Base-by-base conservation (phyloP, 108 stramenopile species). In the Cyclotella distinguenda region DNA sequence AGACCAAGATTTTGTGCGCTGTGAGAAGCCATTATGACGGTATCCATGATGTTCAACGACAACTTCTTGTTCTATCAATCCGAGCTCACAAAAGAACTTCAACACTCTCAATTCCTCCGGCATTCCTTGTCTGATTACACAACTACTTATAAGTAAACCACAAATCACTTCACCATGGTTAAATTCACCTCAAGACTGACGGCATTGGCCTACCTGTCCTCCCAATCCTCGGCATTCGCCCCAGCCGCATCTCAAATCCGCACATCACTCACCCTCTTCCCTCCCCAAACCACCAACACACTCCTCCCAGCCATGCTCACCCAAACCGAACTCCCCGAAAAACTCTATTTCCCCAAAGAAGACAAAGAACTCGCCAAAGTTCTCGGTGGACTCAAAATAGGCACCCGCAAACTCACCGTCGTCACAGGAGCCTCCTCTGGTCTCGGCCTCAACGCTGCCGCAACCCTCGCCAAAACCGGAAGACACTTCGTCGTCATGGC, bases 401-500 rank as follows among this genome's bases (percentile, higher is more conserved):
- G 91, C 26, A 74, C 77, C 6, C 81, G 87, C 36, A 82, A 90
- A 65, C 79, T 93, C 21, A 89, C 89, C 31, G 90, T 91, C 63
- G 72, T 96, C 65, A 96, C 95, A 22, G 95, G 95, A 9, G 91
- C 95, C 16, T 93, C 91, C 8, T 91, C 91, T 34, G 96, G 96
- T 45, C 85, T 97, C 22, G 96, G 96, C 13, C 77, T 93, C 44
- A 82, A 83, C 30, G 77, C 77, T 35, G 90, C 94, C 57, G 84
- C 70, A 21, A 65, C 73, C 19, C 81, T 97, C 7, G 75, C 89
- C 70, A 95, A 93, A 63, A 81, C 88, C 43, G 95, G 95, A 9
- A 72, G 88, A 42, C 90, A 95, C 69, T 94, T 90, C 77, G 92
- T 97, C 39, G 83, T 97, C 78, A 91, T 94, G 89, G 97, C 95